Base-by-base conservation (phyloP, 139 green algal genomes). In the Micractinium conductrix region DNA sequence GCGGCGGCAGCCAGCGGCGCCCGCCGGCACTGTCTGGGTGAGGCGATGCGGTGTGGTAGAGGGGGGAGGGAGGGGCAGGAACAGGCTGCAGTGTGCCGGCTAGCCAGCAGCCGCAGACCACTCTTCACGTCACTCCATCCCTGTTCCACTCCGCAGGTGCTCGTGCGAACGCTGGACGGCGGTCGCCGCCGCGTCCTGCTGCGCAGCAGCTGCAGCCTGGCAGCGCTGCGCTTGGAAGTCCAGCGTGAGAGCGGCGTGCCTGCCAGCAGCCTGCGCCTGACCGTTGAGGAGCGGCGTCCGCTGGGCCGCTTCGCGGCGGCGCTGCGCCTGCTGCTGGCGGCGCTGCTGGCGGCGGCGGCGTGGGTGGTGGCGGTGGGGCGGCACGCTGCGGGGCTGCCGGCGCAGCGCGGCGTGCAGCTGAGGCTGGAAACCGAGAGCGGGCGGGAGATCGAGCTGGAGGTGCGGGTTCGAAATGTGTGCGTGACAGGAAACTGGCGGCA, bases 301-400 rank as follows among this genome's bases (percentile, higher is more conserved):
- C 76, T 53, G 38, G 68, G 58, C 26, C 42, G 17, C 4, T 21
- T 58, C 26, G 33, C 33, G 28, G 37, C 58, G 3, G 40, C 43
- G 76, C 76, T 82, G 76, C 76, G 76, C 53, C 58, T 71, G 37
- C 76, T 82, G 55, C 55, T 71, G 2, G 58, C 24, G 16, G 22
- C 40, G 38, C 58, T 82, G 58, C 40, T 82, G 24, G 28, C 35
- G 76, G 37, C 43, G 38, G 9, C 33, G 40, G 40, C 35, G 38
- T 82, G 76, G 76, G 17, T 73, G 76, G 24, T 50, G 37, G 38
- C n/a, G 1, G 76, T 22, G 1, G 24, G 28, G 24, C 76, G 76
- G 26, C 30, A 10, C 38, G 19, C 45, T 10, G 58, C 72, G 76
- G 76, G 62, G 5, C 58, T 82, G 76, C 76, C 76, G 38, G 58